These are phyloP conservation scores for Amanita muscaria DNA, from an alignment of 768 basidiomycete genomes.

Conservation along the genomic window DNA sequence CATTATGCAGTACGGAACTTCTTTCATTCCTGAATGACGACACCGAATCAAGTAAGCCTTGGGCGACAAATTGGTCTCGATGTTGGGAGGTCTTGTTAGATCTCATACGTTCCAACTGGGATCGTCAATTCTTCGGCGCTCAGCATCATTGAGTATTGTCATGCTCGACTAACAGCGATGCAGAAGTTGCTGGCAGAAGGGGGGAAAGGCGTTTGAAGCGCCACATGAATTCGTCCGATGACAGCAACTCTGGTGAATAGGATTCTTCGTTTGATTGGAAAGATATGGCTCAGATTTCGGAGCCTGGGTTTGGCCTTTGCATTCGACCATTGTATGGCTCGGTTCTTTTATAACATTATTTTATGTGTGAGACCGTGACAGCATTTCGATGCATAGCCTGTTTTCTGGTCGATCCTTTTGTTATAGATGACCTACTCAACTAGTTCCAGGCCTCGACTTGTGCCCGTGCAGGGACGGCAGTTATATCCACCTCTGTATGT, in stretches of 20 bases:
- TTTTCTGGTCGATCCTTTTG: not conserved
- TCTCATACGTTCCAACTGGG: conserved; percentile 20
- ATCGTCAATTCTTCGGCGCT: not conserved
- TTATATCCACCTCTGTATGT: no score
- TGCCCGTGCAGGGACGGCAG: no score
- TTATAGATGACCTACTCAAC: not conserved
- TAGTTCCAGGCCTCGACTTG: not conserved
- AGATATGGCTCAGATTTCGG: not conserved
- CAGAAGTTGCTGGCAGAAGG: not conserved
- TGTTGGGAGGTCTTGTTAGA: conserved; percentile 46
- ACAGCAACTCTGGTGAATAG: not conserved
- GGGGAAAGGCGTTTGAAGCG: conserved; percentile 3
- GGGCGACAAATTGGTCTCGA: conserved; percentile 43
- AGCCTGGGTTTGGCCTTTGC: not conserved
- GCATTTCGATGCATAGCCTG: no score
- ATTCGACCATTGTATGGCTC: not conserved
- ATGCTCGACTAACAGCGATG: not conserved
- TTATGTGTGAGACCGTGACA: conserved; percentile 4
- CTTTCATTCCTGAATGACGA: conserved; percentile 8
- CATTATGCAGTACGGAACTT: conserved; percentile 5
- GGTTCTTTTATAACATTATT: conserved; percentile 3
- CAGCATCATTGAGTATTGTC: not conserved
- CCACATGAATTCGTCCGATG: not conserved
- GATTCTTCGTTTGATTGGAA: not conserved
- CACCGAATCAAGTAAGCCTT: conserved; percentile 17